These are phyloP conservation scores for Eremochloa ophiuroides DNA, from an alignment of 176 grass and related monocot genomes.

Conservation along the genomic window DNA sequence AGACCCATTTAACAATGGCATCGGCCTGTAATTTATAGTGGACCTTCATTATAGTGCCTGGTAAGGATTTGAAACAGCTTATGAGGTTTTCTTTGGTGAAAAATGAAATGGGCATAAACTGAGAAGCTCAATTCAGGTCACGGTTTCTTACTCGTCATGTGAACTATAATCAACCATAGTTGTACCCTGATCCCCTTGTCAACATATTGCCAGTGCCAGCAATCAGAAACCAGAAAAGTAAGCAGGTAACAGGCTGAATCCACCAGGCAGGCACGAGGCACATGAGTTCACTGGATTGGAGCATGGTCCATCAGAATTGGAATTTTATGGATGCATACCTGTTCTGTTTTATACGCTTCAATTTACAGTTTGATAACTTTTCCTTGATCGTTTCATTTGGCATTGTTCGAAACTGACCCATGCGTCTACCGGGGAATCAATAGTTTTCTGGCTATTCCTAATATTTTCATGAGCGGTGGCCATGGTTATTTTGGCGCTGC, in stretches of 20 bases:
- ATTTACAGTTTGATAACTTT: not conserved
- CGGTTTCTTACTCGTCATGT: not conserved
- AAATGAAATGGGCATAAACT: conserved; percentile 7
- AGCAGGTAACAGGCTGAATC: not conserved
- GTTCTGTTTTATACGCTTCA: not conserved
- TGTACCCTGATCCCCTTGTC: not conserved
- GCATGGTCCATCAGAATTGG: not conserved
- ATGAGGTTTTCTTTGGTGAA: not conserved
- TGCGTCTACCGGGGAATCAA: not conserved
- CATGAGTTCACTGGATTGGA: not conserved
- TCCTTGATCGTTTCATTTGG: not conserved
- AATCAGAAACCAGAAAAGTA: not conserved
- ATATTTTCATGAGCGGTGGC: not conserved
- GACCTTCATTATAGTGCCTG: not conserved
- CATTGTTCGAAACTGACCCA: not conserved
- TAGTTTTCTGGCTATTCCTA: not conserved
- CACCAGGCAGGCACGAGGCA: not conserved
- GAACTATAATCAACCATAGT: not conserved
- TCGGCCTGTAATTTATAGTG: not conserved
- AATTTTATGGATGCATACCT: not conserved
- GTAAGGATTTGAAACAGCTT: not conserved
- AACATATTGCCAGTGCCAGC: not conserved
- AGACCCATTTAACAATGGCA: not conserved
- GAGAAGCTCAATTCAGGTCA: not conserved
- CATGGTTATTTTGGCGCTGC: too few relatives aligned